phyloP scores from a whole-genome alignment of 1,284 basidiomycete species.

The Rhizoctonia solani region DNA sequence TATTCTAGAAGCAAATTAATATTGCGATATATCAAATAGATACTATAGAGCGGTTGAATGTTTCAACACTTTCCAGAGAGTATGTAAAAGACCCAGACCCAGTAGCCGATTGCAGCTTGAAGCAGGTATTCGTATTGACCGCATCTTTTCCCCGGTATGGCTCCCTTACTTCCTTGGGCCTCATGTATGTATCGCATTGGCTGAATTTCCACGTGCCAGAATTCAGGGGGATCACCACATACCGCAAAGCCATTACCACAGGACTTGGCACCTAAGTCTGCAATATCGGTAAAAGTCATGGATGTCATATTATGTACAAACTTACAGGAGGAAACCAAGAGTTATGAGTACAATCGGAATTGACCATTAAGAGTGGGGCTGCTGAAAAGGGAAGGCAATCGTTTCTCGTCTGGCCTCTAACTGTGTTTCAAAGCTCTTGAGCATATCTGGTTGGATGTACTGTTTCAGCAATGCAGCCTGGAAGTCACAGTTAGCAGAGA shows the following conservation, averaged over 20 bases:
- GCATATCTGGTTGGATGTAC: background rate
- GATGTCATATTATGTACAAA: background rate
- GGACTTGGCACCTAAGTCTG: background rate
- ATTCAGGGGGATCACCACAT: background rate
- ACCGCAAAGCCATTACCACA: background rate
- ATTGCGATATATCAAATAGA: too few species aligned
- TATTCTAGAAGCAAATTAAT: too few species aligned
- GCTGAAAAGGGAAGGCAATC: background rate
- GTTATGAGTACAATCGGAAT: background rate
- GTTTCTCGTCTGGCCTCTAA: background rate
- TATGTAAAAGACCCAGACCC: too few species aligned
- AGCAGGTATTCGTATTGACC: too few species aligned
- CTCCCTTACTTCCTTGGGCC: background rate
- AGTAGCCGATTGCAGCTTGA: too few species aligned
- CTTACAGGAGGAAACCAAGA: background rate
- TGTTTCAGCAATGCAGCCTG: background rate
- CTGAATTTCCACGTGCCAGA: slow-evolving; percentile 24
- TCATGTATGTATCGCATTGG: slow-evolving; percentile 15
- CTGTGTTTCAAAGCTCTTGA: background rate
- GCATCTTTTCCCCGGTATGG: background rate
- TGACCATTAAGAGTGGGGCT: background rate
- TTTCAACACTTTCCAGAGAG: too few species aligned
- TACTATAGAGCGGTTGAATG: too few species aligned
- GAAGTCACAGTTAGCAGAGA: background rate
- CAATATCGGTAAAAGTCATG: background rate